Conservation (phyloP, 495 filamentous ascomycete species). For the Staphylotrichum tortipilum region DNA sequence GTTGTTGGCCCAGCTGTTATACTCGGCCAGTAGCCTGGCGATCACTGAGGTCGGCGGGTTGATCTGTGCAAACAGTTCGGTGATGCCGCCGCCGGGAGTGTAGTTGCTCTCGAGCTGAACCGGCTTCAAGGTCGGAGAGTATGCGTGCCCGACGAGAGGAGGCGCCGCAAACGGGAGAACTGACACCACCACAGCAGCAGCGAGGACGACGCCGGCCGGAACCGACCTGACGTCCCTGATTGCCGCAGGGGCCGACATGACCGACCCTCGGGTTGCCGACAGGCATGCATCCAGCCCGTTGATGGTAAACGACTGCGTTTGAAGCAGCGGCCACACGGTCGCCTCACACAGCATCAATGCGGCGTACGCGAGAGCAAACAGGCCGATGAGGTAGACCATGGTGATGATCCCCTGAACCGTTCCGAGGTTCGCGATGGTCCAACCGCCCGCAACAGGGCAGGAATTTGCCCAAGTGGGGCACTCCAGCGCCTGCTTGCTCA, state of each 20-base stretch:
- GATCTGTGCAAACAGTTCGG: constrained; percentile 17
- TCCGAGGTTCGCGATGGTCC: constrained; percentile 20
- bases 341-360: constrained; percentile 17
- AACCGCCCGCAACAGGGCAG: constrained; percentile 13
- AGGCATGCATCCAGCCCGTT: constrained; percentile 21
- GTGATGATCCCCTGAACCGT: constrained; percentile 25
- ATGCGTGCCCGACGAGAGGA: constrained; percentile 23
- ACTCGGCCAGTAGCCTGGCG: constrained; percentile 15
- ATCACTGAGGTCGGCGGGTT: constrained; percentile 22
- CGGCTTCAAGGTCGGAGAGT: constrained; percentile 7
- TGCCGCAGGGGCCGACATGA: constrained; percentile 15
- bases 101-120: constrained; percentile 18
- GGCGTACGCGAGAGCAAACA: constrained; percentile 16
- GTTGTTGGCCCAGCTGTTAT: constrained; percentile 19
- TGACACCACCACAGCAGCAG: constrained; percentile 4
- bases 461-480: constrained; percentile 21
- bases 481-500: constrained; percentile 18
- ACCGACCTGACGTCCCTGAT: constrained; percentile 10
- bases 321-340: constrained; percentile 21
- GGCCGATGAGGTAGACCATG: constrained; percentile 19
- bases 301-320: constrained; percentile 19
- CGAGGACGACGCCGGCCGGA: constrained; percentile 12
- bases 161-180: constrained; percentile 17
- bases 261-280: constrained; percentile 14
- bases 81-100: constrained; percentile 16